Evolutionary conservation across 768 basidiomycete species (phyloP).

Genomic region (Peribolospora baueri): DNA sequence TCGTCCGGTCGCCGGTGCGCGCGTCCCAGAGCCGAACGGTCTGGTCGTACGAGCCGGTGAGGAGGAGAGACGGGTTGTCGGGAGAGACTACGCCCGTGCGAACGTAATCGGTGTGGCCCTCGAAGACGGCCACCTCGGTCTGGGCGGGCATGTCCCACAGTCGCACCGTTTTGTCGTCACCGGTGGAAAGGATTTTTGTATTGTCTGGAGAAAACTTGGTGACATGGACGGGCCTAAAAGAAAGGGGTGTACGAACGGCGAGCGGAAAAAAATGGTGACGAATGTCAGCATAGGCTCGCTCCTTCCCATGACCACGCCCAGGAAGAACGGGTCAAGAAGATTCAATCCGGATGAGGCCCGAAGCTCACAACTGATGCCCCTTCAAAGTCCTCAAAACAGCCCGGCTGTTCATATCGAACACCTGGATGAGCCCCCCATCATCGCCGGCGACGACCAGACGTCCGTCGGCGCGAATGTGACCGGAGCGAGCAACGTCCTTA

Average conservation of each 20-base stretch:
- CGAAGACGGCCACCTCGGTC: conserved; percentile 60
- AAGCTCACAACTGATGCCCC: conserved; percentile 54
- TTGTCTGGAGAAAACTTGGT: conserved; percentile 67
- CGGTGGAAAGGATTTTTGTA: conserved; percentile 73
- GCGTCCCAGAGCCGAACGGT: conserved; percentile 71
- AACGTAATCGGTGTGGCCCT: conserved; percentile 81
- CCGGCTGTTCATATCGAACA: conserved; percentile 79
- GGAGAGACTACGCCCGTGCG: conserved; percentile 71
- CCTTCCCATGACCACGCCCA: not conserved
- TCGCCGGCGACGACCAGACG: conserved; percentile 88
- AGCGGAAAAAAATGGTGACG: not conserved
- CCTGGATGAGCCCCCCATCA: conserved; percentile 68
- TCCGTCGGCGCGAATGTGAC: conserved; percentile 69
- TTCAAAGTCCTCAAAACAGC: conserved; percentile 82
- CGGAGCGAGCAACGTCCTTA: conserved; percentile 82
- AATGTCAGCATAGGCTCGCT: not conserved
- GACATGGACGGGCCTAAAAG: conserved; percentile 54
- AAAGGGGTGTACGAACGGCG: not conserved
- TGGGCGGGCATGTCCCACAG: conserved; percentile 68
- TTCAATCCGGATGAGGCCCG: not conserved
- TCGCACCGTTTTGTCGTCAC: conserved; percentile 81
- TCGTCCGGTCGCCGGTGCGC: conserved; percentile 23
- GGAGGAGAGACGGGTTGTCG: conserved; percentile 53
- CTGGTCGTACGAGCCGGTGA: conserved; percentile 87
- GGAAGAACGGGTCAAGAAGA: not conserved